Base-by-base conservation (phyloP, 352 stramenopile genomes). In the Pythium monospermum region DNA sequence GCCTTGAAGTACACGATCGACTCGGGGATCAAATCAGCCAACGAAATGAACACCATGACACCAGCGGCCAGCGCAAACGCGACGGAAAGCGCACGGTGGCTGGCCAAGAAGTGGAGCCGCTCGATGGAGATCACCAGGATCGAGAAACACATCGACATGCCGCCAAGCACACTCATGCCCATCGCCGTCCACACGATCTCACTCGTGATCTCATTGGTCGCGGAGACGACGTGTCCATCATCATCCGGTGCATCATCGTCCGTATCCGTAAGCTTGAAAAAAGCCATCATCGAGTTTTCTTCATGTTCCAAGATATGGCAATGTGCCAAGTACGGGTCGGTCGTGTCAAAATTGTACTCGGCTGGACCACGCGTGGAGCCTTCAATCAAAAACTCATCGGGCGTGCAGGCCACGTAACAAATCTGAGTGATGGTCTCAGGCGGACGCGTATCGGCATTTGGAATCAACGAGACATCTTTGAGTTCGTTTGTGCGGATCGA, bases 261-360 rank as follows among this genome's bases (percentile, higher is more conserved):
- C 16, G 8, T 49, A 39, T 80, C 70, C 22, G 61, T 80, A 35
- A 87, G 42, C 57, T 81, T 62, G 61, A 90, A 90, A 32, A 68
- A 73, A 26, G 69, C 80, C 61, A 87, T 71, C 79, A 87, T 90
- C 42, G 53, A 54, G 61, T 90, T 88, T 42, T 87, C 79, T 59
- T 86, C 76, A 53, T 90, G 79, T 48, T 91, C 79, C 15, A 91
- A 47, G 28, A 86, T 84, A 57, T 91, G 79, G 49, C 79, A 91
- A 25, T 91, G 79, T 1, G 77, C 76, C 18, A 91, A 64, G 47
- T 91, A 88, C 22, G 76, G 74, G n/a, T 85, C 71, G 1, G 59
- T 71, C 10, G 76, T 87, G 51, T 88, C 71, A 42, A 91, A 91
- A 45, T 71, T 71, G 63, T 80, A 91, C 28, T 85, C 76, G 4